phyloP scores from a whole-genome alignment of 2,329 filamentous ascomycete species.

The Sporothrix euskadiensis region DNA sequence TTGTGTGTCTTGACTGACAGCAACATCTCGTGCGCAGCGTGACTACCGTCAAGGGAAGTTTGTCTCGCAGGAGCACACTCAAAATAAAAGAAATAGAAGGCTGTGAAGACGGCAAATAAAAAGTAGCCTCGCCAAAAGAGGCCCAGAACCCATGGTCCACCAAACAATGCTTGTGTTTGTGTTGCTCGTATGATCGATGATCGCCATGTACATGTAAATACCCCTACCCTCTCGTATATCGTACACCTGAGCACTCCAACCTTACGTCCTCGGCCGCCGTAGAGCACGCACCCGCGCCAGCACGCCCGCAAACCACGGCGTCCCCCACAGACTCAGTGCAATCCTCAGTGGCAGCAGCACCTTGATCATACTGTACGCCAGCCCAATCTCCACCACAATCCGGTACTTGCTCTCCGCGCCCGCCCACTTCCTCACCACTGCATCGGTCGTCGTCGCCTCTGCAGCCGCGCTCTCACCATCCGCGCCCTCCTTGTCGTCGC shows the following conservation, averaged over 20 bases:
- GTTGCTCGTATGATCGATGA: neutral
- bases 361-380: slow-evolving; percentile 91
- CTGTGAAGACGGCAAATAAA: slow-evolving; percentile 1
- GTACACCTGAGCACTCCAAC: neutral
- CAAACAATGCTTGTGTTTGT: neutral
- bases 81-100: neutral
- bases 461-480: slow-evolving; percentile 38
- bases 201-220: neutral
- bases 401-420: slow-evolving; percentile 52
- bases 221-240: neutral
- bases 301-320: slow-evolving; percentile 83
- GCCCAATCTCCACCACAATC: slow-evolving; percentile 70
- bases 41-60: too few relatives aligned
- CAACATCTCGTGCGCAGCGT: too few relatives aligned
- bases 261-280: neutral
- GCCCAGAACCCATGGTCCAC: neutral
- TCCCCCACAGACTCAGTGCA: slow-evolving; percentile 77
- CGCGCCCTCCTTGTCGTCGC: slow-evolving; percentile 25
- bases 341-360: slow-evolving; percentile 76
- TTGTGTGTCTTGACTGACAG: neutral
- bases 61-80: too few relatives aligned
- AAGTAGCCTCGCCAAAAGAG: neutral
- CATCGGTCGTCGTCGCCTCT: slow-evolving; percentile 36
- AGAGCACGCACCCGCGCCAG: slow-evolving; percentile 48
- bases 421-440: slow-evolving; percentile 37